Base-by-base conservation (phyloP, 768 basidiomycete genomes). In the Daedalea quercina region DNA sequence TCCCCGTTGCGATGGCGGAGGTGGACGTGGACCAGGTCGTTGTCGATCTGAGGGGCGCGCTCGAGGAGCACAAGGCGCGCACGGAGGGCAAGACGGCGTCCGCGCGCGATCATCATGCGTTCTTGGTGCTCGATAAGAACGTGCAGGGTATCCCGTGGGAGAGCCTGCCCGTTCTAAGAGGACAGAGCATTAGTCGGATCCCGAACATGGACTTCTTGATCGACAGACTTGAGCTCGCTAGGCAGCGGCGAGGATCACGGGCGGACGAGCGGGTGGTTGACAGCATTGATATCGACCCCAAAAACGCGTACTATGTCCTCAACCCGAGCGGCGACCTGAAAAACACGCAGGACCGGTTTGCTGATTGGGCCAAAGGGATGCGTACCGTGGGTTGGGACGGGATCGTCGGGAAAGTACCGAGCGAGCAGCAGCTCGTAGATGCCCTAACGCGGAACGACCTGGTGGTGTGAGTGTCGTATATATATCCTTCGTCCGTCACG, bases 141-240 rank as follows among this genome's bases (percentile, higher is more conserved):
- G 71, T 94, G 11, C 90, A 94, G 62, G 81, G 83, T 0, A 76
- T 98, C 51, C 94, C 96, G 1, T 98, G 95, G 95, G 96, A 98
- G 69, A 94, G 88, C 23, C 81, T 97, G 13, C 94, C 95, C 0
- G 78, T 85, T 40, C 70, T 98, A 11, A 78, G 90, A 40, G 90
- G 87, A 9, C 76, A 85, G 46, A 90, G 93, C 50, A 79, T 97
- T 63, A 94, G 90, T 64, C 85, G 96, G n/a, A 84, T 97, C 57
- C 96, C 96, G 1, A 90, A 87, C 33, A 65, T 94, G 35, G 80
- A 90, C 52, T 97, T 97, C 74, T 72, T 99, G 19, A 68, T 88
- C 22, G 96, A 99, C 65, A 79, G 94, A 24, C 57, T 97, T 43
- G 72, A 78, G 28, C 78, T 88, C 53, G 80, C 81, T 8, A 72